Evolutionary conservation across 169 alveolate genomes (phyloP), one percentile per base, ranked within the genome.

Genomic region (Theileria parva): DNA sequence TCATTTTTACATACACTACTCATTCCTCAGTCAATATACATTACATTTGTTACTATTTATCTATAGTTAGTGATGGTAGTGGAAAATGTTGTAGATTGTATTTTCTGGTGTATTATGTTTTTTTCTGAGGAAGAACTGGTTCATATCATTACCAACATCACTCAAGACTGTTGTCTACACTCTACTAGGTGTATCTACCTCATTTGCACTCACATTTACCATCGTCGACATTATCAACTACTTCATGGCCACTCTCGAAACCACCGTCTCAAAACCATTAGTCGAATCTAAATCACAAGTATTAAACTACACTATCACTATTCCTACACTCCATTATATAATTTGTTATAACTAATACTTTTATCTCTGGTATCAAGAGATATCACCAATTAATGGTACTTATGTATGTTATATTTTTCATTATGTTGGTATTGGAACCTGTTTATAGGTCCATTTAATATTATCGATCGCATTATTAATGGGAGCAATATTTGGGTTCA

Each of bases 401-500:
- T n/a, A n/a, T n/a, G n/a, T n/a, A n/a, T n/a, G n/a, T n/a, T n/a
- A n/a, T n/a, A n/a, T n/a, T n/a, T n/a, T n/a, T n/a, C n/a, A n/a
- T n/a, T n/a, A n/a, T 15, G 28, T 28, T 53, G 17, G 21, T 27
- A 2, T 37, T 55, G 85, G 60, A 30, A 48, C 21, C 15, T 28
- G 32, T 85, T 61, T 63, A 23, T 69, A 95, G 96, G 95, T 95
- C 21, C 91, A 87, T 74, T 75, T 95, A 73, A 95, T 97, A 51
- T 77, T 97, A 19, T 75, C 88, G 44, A 79, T 95, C 55, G 94
- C 99, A 27, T 80, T 96, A 59, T 57, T 92, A 44, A 95, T 97
- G 97, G 99, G 99, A 12, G 96, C 94, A 23, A 74, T 95, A 21
- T 96, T 96, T 68, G 99, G 99, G 27, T 93, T 94, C 71, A 92